Evolutionary conservation across 768 basidiomycete species (phyloP), one percentile per base, ranked within the genome.

Genomic region (Rhizopogon sp.): DNA sequence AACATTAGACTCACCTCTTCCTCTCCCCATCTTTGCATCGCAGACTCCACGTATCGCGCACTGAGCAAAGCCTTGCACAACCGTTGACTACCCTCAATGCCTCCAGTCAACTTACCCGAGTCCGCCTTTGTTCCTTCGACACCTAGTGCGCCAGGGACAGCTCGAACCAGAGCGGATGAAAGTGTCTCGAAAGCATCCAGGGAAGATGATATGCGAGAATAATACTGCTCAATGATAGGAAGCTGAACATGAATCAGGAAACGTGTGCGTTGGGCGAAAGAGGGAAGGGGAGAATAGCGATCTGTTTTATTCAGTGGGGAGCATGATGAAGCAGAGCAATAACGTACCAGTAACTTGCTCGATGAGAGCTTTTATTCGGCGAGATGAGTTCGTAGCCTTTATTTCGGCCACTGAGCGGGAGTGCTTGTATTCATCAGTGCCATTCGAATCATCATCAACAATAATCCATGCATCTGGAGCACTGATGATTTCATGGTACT

Each of bases 181-280:
- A 97, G 76, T 1, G 87, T 88, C 69, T 98, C 97, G 61, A 98
- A 98, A 0, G 95, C 96, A 62, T 98, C 93, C 25, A 98, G 73
- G 8, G 94, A 93, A 8, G 87, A 82, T 1, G 82, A 77, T 67
- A 99, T 85, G 17, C 95, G 85, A 8, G 74, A 70, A 57, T 84
- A 80, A 68, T 97, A 99, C 5, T 79, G 73, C 55, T 88, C 81
- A 11, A 99, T 72, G 11, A 97, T 66, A 1, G 95, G 93, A 1
- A 98, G 73, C 70, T 99, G 97, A 14, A 96, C 82, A 8, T 80
- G 76, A 41, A 87, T 77, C 54, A 99, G 80, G 74, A 98, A 99
- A 39, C 85, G 85, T 0, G 85, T 84, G 39, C 88, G 87, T 55
- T 97, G 89, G 9, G 75, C 65, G 54, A 88, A 80, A 50, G 79